Evolutionary conservation across 768 basidiomycete species (phyloP).

Genomic region (Boletus rubescentipes): DNA sequence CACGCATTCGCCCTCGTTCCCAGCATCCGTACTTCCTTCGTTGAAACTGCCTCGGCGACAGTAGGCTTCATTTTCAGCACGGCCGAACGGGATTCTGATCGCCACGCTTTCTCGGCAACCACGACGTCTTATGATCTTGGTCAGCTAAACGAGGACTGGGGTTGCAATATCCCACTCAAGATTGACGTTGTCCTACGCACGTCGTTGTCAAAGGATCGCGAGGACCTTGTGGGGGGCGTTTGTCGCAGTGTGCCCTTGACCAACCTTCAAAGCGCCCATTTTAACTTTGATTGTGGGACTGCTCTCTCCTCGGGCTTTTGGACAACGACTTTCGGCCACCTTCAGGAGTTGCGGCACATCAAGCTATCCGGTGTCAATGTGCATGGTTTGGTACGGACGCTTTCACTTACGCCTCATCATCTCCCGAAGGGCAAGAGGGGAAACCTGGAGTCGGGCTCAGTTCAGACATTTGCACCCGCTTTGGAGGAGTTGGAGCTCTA

Average conservation of each 20-base stretch:
- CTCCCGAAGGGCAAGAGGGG: neutral
- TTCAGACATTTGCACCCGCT: conserved; percentile 14
- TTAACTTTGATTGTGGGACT: conserved; percentile 8
- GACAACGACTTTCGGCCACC: conserved; percentile 16
- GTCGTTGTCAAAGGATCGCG: conserved; percentile 10
- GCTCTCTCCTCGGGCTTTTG: conserved; percentile 16
- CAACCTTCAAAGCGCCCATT: conserved; percentile 9
- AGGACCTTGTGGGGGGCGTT: conserved; percentile 8
- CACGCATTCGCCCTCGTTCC: conserved; percentile 1
- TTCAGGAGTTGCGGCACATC: conserved; percentile 14
- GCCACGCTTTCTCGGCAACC: conserved; percentile 8
- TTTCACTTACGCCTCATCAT: neutral
- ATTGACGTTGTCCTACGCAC: conserved; percentile 9
- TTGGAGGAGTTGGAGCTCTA: conserved; percentile 16
- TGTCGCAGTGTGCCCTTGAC: conserved; percentile 15
- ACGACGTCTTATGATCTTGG: conserved; percentile 5
- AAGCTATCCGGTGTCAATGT: conserved; percentile 5
- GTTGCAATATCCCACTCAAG: conserved; percentile 19
- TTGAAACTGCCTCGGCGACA: conserved; percentile 8
- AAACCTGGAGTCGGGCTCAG: neutral
- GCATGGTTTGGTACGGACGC: conserved; percentile 7
- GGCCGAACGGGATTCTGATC: conserved; percentile 5
- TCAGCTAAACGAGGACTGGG: conserved; percentile 17
- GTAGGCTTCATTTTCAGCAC: conserved; percentile 21
- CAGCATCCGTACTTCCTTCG: conserved; percentile 11